Base-by-base conservation (phyloP, 2,329 filamentous ascomycete species). In the Colletotrichum sp. region DNA sequence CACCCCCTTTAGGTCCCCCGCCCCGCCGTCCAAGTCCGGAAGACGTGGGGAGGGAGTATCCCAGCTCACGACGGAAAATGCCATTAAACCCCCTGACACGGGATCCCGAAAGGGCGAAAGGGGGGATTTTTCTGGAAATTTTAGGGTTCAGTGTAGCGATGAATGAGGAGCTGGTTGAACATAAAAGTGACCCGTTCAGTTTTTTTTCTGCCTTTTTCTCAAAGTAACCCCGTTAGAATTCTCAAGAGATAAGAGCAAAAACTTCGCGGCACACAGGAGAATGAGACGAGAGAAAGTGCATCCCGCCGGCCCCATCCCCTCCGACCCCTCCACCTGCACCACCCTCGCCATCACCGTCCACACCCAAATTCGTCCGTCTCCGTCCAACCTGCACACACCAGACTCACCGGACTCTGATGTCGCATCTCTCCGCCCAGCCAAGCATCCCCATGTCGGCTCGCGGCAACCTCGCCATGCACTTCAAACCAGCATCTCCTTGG, bases 391-490 rank as follows among this genome's bases (percentile, higher is more conserved):
- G 16, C 26, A 18, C 59, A 26, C 7, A 24, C 59, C 26, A 61
- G 18, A 18, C 52, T n/a, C 30, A 7, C 21, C 21, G 14, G 16
- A 32, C 60, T 34, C 68, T 26, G 14, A 28, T 39, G 21, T 28
- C 18, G 13, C 61, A 18, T 43, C 30, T 32, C 18, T 32, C 18
- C 32, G 18, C 36, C 68, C 14, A 55, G 26, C 24, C 72, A 68
- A 55, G 63, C 69, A 75, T 75, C 36, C 72, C 69, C 68, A 75
- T 36, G 72, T 36, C 61, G 63, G 55, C 61, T 60, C 26, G 34
- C 68, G 68, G 72, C 61, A 72, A 18, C 16, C 24, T 34, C 48
- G 8, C 63, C 34, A 68, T 60, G 30, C 39, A 28, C 6, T 9
- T n/a, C 7, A 21, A 30, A 59, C 64, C 39, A 64, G 67, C 36